Percentiles rank a stretch among this genome's conserved stretches.
Conservation (phyloP, 2,329 filamentous ascomycete species). For the Fusarium pseudocircinatum region DNA sequence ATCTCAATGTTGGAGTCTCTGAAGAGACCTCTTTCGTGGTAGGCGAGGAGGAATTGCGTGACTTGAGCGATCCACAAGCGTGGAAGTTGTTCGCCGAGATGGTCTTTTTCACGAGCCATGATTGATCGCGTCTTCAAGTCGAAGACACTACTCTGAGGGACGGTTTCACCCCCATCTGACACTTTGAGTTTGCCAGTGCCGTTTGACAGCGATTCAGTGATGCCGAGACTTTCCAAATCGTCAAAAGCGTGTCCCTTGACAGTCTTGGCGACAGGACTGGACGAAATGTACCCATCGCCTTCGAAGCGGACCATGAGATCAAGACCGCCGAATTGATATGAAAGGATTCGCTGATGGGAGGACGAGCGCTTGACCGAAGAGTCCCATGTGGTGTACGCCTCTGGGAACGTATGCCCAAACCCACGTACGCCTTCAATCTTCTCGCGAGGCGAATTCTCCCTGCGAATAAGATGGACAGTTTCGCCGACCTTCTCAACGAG, state of each 20-base stretch:
- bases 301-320: slow-evolving; percentile 43
- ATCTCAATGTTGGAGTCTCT: slow-evolving; percentile 46
- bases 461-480: slow-evolving; percentile 70
- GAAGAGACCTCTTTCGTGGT: slow-evolving; percentile 51
- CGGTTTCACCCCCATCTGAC: slow-evolving; percentile 34
- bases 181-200: slow-evolving; percentile 20
- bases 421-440: slow-evolving; percentile 64
- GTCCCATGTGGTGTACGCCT: slow-evolving; percentile 73
- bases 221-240: slow-evolving; percentile 6
- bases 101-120: slow-evolving; percentile 23
- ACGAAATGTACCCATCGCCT: slow-evolving; percentile 42
- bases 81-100: slow-evolving; percentile 50
- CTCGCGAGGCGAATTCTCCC: slow-evolving; percentile 68
- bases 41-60: slow-evolving; percentile 53
- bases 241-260: background rate
- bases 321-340: slow-evolving; percentile 62
- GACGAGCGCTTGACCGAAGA: slow-evolving; percentile 60
- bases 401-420: slow-evolving; percentile 73
- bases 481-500: slow-evolving; percentile 63
- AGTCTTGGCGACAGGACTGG: background rate
- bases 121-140: slow-evolving; percentile 57
- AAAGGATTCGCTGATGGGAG: slow-evolving; percentile 70
- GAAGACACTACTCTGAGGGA: slow-evolving; percentile 50
- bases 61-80: slow-evolving; percentile 55
- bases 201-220: background rate